Conservation (phyloP, 192 early-diverging fungal genomes). For the Coemansia sp. region DNA sequence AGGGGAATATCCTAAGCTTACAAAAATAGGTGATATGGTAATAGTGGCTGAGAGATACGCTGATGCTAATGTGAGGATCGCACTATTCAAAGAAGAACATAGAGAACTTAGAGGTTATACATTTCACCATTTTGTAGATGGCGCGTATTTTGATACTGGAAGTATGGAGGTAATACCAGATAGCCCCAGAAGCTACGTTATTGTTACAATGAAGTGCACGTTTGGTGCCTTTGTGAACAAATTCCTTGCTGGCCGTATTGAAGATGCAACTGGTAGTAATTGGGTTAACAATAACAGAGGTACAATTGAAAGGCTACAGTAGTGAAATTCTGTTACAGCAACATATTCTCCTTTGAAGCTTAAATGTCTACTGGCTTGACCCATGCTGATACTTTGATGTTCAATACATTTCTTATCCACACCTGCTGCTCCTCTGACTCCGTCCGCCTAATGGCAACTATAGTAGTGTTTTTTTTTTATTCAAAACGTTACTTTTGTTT, state of each 20-base stretch:
- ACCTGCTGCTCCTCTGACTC: not conserved
- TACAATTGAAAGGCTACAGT: not conserved
- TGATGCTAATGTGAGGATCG: no score
- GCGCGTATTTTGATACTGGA: not conserved
- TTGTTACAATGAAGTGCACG: not conserved
- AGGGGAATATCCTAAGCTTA: no score
- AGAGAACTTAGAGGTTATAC: no score
- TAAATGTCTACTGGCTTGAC: not conserved
- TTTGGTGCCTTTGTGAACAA: no score
- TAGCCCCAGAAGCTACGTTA: not conserved
- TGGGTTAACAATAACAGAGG: not conserved
- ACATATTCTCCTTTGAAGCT: not conserved
- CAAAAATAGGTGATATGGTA: no score
- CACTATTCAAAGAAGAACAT: no score
- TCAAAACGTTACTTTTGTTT: no score
- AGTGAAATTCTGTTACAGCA: not conserved
- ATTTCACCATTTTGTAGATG: not conserved
- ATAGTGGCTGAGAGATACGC: no score
- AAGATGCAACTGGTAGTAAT: no score
- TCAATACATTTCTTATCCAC: not conserved
- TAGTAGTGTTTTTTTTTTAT: no score
- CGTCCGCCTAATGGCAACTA: not conserved
- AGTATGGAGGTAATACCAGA: no score
- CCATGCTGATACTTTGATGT: not conserved
- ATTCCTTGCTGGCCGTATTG: not conserved